Evolutionary conservation across 2,329 filamentous ascomycete genomes (phyloP).

Genomic region (Calonectria henricotiae): DNA sequence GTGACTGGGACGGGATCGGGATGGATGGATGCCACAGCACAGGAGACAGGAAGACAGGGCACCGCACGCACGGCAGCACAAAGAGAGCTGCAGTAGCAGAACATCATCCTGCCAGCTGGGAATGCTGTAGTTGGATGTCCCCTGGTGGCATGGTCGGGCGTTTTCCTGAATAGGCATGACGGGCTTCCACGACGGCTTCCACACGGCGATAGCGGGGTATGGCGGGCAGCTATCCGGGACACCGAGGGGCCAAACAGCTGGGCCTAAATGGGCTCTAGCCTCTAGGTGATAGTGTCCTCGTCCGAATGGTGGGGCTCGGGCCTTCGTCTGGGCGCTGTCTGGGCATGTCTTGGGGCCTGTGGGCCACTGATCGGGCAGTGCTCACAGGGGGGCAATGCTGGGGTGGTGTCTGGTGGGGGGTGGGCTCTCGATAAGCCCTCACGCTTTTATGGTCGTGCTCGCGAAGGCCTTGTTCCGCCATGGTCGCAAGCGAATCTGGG

Average conservation of each 20-base stretch:
- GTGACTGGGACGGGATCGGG: conserved; percentile 34
- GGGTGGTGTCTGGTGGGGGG: conserved; percentile 31
- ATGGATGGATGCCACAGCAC: conserved; percentile 28
- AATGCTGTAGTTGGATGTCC: conserved; percentile 36
- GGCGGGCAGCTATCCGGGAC: conserved; percentile 46
- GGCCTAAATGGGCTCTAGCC: conserved; percentile 19
- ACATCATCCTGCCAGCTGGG: conserved; percentile 37
- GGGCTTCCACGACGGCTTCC: conserved; percentile 53
- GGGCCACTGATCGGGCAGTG: conserved; percentile 48
- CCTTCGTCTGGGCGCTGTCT: conserved; percentile 38
- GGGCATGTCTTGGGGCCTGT: conserved; percentile 38
- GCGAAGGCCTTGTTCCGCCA: conserved; percentile 40
- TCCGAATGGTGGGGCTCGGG: conserved; percentile 46
- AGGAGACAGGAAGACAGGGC: conserved; percentile 6
- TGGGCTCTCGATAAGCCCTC: conserved; percentile 43
- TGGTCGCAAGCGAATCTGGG: conserved; percentile 43
- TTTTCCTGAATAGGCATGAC: conserved; percentile 50
- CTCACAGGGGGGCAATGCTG: conserved; percentile 35
- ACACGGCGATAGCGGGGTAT: conserved; percentile 53
- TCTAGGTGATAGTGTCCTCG: conserved; percentile 30
- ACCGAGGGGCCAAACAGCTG: conserved; percentile 23
- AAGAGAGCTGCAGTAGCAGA: conserved; percentile 3
- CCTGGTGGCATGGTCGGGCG: conserved; percentile 36
- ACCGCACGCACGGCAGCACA: conserved; percentile 4
- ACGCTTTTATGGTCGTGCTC: neutral